Conservation (phyloP, 768 basidiomycete genomes). For the Hortiboletus campestris region DNA sequence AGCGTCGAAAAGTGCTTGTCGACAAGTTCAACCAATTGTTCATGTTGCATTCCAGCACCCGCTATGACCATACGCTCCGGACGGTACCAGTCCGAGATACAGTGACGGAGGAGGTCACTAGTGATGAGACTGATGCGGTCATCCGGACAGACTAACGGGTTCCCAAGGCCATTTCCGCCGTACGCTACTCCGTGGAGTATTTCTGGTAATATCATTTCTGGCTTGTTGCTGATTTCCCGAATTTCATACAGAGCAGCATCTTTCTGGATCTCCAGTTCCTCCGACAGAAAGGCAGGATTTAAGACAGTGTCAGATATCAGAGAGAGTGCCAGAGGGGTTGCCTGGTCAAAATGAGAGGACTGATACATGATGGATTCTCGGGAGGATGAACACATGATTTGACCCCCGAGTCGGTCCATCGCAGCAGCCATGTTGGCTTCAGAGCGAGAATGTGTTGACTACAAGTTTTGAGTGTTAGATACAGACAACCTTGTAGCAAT, state of each 20-base stretch:
- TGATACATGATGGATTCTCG: constrained; percentile 98
- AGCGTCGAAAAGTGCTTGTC: constrained; percentile 81
- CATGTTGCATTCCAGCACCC: constrained; percentile 89
- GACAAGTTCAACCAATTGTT: constrained; percentile 80
- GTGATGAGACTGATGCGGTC: constrained; percentile 74
- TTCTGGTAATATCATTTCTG: constrained; percentile 92
- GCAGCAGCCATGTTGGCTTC: constrained; percentile 77
- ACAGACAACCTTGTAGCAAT: background rate
- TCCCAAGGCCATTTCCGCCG: constrained; percentile 75
- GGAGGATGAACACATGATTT: constrained; percentile 87
- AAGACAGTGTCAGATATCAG: constrained; percentile 90
- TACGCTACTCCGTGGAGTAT: constrained; percentile 87
- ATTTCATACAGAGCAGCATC: constrained; percentile 91
- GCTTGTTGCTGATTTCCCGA: constrained; percentile 82
- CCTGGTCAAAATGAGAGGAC: constrained; percentile 86
- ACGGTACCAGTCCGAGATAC: constrained; percentile 79
- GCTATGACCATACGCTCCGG: constrained; percentile 96
- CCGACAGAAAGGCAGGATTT: constrained; percentile 68
- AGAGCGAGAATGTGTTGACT: constrained; percentile 76
- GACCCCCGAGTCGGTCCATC: constrained; percentile 83
- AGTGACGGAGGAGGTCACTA: constrained; percentile 55
- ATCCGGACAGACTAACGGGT: constrained; percentile 84
- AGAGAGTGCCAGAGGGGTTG: constrained; percentile 77
- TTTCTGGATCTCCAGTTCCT: constrained; percentile 81
- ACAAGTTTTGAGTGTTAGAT: constrained; percentile 1